A percentile compares a stretch with the other conserved stretches of the same genome.
Evolutionary conservation across 1,139 yeast genomes (phyloP).

Genomic region (Suhomyces panamericanus): DNA sequence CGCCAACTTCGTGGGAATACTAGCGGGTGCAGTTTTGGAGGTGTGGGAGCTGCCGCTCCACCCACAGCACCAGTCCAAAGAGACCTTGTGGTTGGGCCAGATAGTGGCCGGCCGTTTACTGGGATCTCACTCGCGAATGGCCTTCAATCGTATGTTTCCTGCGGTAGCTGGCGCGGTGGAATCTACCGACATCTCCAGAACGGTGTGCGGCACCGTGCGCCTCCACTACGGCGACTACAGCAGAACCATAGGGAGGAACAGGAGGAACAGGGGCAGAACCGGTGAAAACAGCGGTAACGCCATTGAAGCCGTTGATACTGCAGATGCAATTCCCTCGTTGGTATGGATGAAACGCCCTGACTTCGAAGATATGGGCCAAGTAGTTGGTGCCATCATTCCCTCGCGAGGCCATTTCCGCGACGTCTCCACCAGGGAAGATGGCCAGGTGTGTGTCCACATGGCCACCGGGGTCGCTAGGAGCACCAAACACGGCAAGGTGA

Average conservation of each 20-base stretch:
- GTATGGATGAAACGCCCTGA: slow-evolving; percentile 14
- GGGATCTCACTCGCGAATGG: neutral
- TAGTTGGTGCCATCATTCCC: slow-evolving; percentile 16
- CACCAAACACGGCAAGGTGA: neutral
- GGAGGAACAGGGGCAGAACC: no score
- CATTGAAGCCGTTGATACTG: neutral
- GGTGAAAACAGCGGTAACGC: no score
- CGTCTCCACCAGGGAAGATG: slow-evolving; percentile 1
- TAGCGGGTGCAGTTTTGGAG: slow-evolving; percentile 13
- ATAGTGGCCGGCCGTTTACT: slow-evolving; percentile 10
- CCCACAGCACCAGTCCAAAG: slow-evolving; percentile 8
- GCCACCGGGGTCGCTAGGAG: neutral
- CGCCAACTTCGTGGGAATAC: slow-evolving; percentile 11
- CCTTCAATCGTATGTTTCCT: neutral
- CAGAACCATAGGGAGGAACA: no score
- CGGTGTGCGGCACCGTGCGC: slow-evolving; percentile 2
- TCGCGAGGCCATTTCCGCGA: slow-evolving; percentile 15
- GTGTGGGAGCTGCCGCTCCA: slow-evolving; percentile 9
- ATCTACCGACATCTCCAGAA: neutral
- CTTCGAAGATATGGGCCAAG: slow-evolving; percentile 1
- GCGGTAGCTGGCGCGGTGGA: neutral
- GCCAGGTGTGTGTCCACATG: neutral
- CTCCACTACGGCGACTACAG: slow-evolving; percentile 16
- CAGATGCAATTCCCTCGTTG: neutral
- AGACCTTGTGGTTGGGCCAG: slow-evolving; percentile 17